phyloP scores from a whole-genome alignment of 768 basidiomycete genomes.

The Trametes elegans region DNA sequence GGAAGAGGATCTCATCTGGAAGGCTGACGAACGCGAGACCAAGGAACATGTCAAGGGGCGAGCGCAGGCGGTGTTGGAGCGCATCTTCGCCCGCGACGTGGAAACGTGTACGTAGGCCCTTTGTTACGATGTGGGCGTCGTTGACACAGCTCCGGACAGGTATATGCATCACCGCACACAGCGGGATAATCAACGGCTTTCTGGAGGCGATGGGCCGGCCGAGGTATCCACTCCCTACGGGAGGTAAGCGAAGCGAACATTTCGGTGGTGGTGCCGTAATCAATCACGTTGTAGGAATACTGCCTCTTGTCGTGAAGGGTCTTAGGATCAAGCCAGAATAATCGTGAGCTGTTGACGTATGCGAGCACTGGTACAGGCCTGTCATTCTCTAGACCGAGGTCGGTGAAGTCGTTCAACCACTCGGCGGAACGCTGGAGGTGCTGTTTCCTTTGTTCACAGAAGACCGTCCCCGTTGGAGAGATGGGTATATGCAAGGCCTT shows the following conservation, averaged over 20 bases:
- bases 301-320: constrained; percentile 19
- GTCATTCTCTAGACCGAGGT: too few species aligned
- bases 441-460: too few species aligned
- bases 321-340: neutral
- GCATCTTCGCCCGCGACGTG: constrained; percentile 48
- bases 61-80: constrained; percentile 51
- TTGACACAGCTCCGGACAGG: constrained; percentile 35
- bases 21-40: constrained; percentile 52
- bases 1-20: constrained; percentile 66
- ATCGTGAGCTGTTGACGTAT: neutral
- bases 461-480: too few species aligned
- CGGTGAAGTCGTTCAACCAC: too few species aligned
- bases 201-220: constrained; percentile 46
- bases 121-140: neutral
- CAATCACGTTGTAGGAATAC: constrained; percentile 3
- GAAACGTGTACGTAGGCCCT: constrained; percentile 43
- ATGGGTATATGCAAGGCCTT: too few species aligned
- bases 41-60: constrained; percentile 43
- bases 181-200: constrained; percentile 59
- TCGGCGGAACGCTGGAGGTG: too few species aligned
- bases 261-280: too few species aligned
- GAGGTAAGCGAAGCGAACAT: constrained; percentile 41
- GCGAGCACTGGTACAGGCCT: too few species aligned
- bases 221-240: constrained; percentile 51
- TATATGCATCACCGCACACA: constrained; percentile 66